Conservation (phyloP, 2,329 filamentous ascomycete genomes). For the Beauveria bassiana region DNA sequence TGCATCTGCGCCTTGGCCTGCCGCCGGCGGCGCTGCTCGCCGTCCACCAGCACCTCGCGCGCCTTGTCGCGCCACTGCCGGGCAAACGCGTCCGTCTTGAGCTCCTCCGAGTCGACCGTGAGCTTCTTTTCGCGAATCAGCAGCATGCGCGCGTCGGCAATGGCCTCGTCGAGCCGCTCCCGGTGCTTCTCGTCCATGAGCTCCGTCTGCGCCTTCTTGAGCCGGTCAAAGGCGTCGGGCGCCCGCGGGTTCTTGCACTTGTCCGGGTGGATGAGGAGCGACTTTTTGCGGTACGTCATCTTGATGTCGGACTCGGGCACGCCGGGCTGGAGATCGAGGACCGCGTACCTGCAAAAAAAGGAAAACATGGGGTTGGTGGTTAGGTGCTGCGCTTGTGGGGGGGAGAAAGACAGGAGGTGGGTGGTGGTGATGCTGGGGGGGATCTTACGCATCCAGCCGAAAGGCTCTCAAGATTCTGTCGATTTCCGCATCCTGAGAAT, state of each 20-base stretch:
- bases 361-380: not conserved
- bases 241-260: constrained; percentile 88
- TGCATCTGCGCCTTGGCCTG: constrained; percentile 93
- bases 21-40: constrained; percentile 74
- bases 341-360: constrained; percentile 59
- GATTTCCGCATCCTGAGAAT: constrained; percentile 79
- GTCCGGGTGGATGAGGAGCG: constrained; percentile 97
- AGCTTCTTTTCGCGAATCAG: constrained; percentile 92
- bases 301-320: constrained; percentile 97
- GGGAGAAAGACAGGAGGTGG: not conserved
- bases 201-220: constrained; percentile 88
- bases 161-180: constrained; percentile 80
- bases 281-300: constrained; percentile 87
- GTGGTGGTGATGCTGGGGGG: not conserved
- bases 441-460: constrained; percentile 52
- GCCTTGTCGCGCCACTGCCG: constrained; percentile 86
- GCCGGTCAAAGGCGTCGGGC: constrained; percentile 90
- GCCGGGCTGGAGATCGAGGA: constrained; percentile 91
- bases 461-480: constrained; percentile 90
- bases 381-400: not conserved
- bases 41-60: constrained; percentile 82
- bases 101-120: constrained; percentile 79
- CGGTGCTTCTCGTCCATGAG: constrained; percentile 94
- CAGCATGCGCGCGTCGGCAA: constrained; percentile 90
- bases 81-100: constrained; percentile 76